phyloP scores from a whole-genome alignment of 2,329 filamentous ascomycete genomes.

The Aspergillus oerlinghausenensis region DNA sequence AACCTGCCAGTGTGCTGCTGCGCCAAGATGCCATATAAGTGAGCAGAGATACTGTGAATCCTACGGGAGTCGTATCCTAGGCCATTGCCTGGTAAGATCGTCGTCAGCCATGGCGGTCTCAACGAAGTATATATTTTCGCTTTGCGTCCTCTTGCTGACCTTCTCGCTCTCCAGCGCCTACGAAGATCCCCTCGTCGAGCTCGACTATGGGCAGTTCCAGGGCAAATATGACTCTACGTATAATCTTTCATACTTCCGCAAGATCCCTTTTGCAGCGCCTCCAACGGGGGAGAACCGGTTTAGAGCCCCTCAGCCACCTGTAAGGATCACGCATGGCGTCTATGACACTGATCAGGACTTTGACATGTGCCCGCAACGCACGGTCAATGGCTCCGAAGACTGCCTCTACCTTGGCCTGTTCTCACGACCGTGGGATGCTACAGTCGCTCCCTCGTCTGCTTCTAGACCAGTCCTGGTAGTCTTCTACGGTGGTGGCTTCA shows the following conservation, averaged over 20 bases:
- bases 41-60: background rate
- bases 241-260: slow-evolving; percentile 57
- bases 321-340: slow-evolving; percentile 42
- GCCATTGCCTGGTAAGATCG: background rate
- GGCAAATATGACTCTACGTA: slow-evolving; percentile 50
- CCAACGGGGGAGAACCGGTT: slow-evolving; percentile 57
- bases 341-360: slow-evolving; percentile 55
- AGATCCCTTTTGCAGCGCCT: slow-evolving; percentile 58
- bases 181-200: slow-evolving; percentile 33
- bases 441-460: slow-evolving; percentile 13
- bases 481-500: slow-evolving; percentile 60
- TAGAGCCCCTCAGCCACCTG: slow-evolving; percentile 55
- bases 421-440: slow-evolving; percentile 50
- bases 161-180: slow-evolving; percentile 13
- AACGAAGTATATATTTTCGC: slow-evolving; percentile 1
- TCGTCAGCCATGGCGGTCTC: slow-evolving; percentile 10
- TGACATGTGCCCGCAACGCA: slow-evolving; percentile 57
- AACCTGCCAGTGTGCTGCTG: background rate
- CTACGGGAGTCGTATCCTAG: background rate
- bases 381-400: slow-evolving; percentile 55
- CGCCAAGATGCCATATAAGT: background rate
- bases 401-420: slow-evolving; percentile 60
- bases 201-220: slow-evolving; percentile 51
- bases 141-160: slow-evolving; percentile 4
- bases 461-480: slow-evolving; percentile 55